phyloP scores from a whole-genome alignment of 1,284 basidiomycete genomes.

The Anthracocystis setariae region DNA sequence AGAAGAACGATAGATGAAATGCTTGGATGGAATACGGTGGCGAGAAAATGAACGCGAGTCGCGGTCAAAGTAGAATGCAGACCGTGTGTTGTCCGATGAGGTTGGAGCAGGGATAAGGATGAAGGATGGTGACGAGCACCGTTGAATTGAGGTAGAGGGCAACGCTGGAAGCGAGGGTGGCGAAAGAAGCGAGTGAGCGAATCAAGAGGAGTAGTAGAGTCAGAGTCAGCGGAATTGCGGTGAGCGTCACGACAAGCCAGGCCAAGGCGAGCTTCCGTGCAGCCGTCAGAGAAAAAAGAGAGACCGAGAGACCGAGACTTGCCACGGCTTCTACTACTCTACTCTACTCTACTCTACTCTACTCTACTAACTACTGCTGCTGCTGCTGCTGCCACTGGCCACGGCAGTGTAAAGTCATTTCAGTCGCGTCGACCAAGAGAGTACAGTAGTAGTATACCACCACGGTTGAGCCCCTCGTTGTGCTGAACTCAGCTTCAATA shows the following conservation, averaged over 20 bases:
- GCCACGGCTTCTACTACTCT: too few species aligned
- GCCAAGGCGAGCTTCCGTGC: slow-evolving; percentile 12
- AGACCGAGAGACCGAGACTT: background rate
- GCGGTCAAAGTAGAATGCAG: background rate
- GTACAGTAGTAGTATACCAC: too few species aligned
- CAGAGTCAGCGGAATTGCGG: background rate
- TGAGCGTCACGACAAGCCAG: slow-evolving; percentile 1
- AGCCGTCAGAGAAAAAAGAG: background rate
- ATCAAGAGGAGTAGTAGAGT: background rate
- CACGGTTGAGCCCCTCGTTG: background rate
- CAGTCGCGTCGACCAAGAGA: background rate
- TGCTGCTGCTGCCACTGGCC: too few species aligned
- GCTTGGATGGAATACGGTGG: slow-evolving; percentile 1
- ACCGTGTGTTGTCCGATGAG: background rate
- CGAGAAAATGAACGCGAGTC: slow-evolving; percentile 1
- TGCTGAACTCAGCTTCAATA: background rate
- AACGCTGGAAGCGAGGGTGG: slow-evolving; percentile 4
- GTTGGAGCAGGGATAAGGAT: background rate
- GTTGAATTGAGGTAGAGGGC: background rate
- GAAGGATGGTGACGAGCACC: slow-evolving; percentile 16
- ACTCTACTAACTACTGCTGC: too few species aligned
- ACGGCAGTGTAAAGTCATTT: slow-evolving; percentile 6
- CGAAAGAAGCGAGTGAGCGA: slow-evolving; percentile 13
- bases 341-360: too few species aligned
- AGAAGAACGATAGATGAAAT: background rate